These are phyloP conservation scores for Plasmodium berghei DNA, from an alignment of 169 alveolate genomes.

Conservation along the genomic window DNA sequence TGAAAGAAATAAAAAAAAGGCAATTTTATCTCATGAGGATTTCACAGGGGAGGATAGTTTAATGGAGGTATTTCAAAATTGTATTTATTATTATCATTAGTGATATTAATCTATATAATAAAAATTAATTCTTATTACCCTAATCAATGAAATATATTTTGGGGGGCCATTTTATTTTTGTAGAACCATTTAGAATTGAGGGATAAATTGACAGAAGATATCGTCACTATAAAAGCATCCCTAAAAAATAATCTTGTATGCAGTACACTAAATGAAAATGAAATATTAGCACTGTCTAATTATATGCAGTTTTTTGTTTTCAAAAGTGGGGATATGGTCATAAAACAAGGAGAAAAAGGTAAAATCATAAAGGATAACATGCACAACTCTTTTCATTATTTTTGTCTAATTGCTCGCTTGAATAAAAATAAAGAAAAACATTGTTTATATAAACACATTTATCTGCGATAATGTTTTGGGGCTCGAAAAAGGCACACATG, in stretches of 20 bases:
- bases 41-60: slow-evolving; percentile 73
- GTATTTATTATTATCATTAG: not conserved
- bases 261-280: slow-evolving; percentile 89
- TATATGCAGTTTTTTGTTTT: slow-evolving; percentile 91
- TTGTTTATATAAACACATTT: not conserved
- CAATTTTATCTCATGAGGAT: slow-evolving; percentile 69
- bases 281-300: slow-evolving; percentile 89
- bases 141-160: too few relatives aligned
- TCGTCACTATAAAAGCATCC: slow-evolving; percentile 85
- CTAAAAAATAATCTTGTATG: slow-evolving; percentile 89
- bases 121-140: too few relatives aligned
- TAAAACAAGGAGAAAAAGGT: slow-evolving; percentile 90
- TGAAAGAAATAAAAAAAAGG: slow-evolving; percentile 72
- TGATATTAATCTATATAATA: not conserved
- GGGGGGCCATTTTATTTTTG: not conserved
- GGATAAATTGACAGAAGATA: slow-evolving; percentile 87
- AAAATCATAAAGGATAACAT: not conserved
- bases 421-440: not conserved
- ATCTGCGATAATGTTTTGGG: too few relatives aligned
- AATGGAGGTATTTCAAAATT: slow-evolving; percentile 63
- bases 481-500: too few relatives aligned
- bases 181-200: slow-evolving; percentile 74
- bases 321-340: slow-evolving; percentile 88
- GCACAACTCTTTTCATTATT: not conserved
- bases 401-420: too few relatives aligned